Evolutionary conservation across 768 basidiomycete species (phyloP), one percentile per base, ranked within the genome.

Genomic region (Cantharellus cinnabarinus): DNA sequence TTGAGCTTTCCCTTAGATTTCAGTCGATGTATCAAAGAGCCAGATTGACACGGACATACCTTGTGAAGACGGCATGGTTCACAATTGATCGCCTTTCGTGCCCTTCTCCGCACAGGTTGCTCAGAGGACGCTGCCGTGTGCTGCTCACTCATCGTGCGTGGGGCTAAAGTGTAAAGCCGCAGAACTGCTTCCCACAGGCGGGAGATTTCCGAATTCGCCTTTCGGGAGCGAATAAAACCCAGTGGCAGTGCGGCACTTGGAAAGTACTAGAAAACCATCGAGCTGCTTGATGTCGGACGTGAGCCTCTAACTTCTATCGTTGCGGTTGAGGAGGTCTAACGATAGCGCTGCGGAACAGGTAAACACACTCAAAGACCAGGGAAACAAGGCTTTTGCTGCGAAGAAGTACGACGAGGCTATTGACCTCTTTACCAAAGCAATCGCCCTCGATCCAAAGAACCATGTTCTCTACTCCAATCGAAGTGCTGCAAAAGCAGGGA

Each of bases 361-460:
- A 54, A 73, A 75, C 68, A 72, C 79, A 61, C 75, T 95, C 64
- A 97, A 97, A 74, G 86, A 89, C 67, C 80, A 80, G 67, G 93
- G 91, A 66, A 97, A 97, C 77, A 90, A 91, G 67, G 90, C 93
- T 29, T 97, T 97, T 72, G 76, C 85, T 42, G 88, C 88, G 59
- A 95, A 90, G 69, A 80, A 95, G 65, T 95, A 87, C 72, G 82
- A 88, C 73, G 80, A 77, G 65, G 91, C 93, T 4, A 86, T 88
- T 74, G 77, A 83, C 67, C 72, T 85, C 54, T 89, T 89, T 71
- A 75, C 79, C 3, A 77, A 89, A 66, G 93, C 87, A 20, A 85
- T 97, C 67, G 79, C 76, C 53, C 65, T 93, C 64, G 90, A 95
- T 71, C 74, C 83, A 2, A 74, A 73, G 42, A 94, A 94, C 67